Conservation (phyloP, 73 alveolate species). For the Symbiodinium natans region DNA sequence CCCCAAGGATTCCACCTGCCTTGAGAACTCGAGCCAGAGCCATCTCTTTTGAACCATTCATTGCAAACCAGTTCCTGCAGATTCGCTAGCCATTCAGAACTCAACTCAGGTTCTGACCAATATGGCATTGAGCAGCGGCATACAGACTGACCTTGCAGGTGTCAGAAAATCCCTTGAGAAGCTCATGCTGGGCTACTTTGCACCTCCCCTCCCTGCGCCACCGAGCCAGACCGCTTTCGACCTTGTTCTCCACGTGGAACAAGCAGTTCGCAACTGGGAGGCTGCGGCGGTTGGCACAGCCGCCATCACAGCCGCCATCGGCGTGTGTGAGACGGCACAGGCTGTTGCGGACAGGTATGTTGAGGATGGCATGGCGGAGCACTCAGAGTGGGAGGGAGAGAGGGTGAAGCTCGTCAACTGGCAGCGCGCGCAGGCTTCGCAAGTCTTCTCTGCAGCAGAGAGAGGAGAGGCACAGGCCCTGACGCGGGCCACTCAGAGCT, state of each 20-base stretch:
- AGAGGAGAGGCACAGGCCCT: neutral
- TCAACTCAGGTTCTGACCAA: neutral
- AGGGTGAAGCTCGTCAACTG: neutral
- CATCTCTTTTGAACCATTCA: too few species aligned
- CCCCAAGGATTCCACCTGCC: too few species aligned
- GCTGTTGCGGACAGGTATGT: neutral
- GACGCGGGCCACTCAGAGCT: neutral
- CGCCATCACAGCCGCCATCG: neutral
- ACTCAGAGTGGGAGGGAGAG: neutral
- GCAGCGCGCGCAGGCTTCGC: neutral
- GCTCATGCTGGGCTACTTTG: neutral
- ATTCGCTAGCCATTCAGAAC: too few species aligned
- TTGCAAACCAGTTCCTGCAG: too few species aligned
- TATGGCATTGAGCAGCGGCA: neutral
- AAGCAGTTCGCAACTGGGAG: neutral
- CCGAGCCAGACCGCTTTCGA: neutral
- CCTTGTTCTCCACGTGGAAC: neutral
- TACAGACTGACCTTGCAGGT: neutral
- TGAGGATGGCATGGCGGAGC: neutral
- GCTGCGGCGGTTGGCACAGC: neutral
- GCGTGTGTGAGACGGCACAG: neutral
- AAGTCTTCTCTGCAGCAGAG: neutral
- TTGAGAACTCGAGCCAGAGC: too few species aligned
- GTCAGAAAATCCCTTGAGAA: neutral
- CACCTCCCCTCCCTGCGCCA: neutral